A percentile compares a stretch with the other conserved stretches of the same genome.
Evolutionary conservation across 768 basidiomycete species (phyloP).

Genomic region (Daedaleopsis sinensis): DNA sequence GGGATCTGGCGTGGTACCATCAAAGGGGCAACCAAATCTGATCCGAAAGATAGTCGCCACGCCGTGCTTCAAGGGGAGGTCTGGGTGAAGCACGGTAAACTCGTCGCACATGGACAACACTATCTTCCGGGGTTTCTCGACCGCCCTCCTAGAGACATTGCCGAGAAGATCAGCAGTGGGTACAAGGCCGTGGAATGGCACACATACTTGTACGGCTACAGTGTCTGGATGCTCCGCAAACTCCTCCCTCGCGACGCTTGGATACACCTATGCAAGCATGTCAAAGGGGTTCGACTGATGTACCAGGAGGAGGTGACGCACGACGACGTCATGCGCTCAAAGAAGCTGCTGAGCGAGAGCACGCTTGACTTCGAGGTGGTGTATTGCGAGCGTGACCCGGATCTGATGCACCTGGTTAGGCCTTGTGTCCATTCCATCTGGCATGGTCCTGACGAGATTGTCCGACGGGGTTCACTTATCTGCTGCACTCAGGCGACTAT

Average conservation of each 20-base stretch:
- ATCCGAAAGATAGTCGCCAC: constrained; percentile 34
- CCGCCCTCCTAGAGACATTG: constrained; percentile 44
- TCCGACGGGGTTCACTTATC: constrained; percentile 21
- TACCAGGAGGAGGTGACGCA: constrained; percentile 26
- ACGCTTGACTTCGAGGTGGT: constrained; percentile 37
- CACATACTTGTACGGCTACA: constrained; percentile 25
- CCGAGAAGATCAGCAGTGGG: constrained; percentile 40
- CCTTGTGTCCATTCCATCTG: constrained; percentile 36
- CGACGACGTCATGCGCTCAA: background rate
- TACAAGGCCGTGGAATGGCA: constrained; percentile 35
- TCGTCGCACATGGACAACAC: constrained; percentile 31
- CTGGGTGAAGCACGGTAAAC: constrained; percentile 42
- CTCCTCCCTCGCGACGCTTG: constrained; percentile 31
- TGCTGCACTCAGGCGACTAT: constrained; percentile 26
- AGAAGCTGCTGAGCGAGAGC: constrained; percentile 31
- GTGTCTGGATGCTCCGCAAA: constrained; percentile 29
- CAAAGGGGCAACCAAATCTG: constrained; percentile 19
- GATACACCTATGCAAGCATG: constrained; percentile 33
- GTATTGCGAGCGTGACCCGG: constrained; percentile 34
- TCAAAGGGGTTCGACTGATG: constrained; percentile 27
- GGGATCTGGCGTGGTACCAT: constrained; percentile 37
- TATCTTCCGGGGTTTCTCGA: constrained; percentile 46
- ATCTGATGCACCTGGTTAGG: constrained; percentile 36
- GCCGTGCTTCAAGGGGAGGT: constrained; percentile 18
- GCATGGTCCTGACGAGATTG: constrained; percentile 32